These are phyloP conservation scores for Syzygium malaccense DNA, from an alignment of 441 rosid species.

Conservation along the genomic window DNA sequence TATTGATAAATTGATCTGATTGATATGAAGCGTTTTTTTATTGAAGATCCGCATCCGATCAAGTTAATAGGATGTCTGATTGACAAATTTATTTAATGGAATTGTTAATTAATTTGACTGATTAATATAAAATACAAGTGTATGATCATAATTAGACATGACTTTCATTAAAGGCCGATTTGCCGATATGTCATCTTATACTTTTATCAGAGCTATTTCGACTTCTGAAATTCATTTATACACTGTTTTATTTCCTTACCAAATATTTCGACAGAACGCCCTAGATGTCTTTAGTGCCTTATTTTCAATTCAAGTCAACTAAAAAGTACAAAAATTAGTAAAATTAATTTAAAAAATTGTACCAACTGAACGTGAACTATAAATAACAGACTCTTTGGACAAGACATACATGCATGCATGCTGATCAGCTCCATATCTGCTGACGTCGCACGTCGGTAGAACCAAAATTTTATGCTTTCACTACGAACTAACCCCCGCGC, in stretches of 20 bases:
- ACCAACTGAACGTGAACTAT: background rate
- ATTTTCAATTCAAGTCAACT: accelerated
- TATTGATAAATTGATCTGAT: background rate
- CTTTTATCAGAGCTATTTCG: background rate
- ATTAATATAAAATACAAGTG: background rate
- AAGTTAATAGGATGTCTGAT: background rate
- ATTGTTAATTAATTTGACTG: background rate
- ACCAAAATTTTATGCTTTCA: too few species aligned
- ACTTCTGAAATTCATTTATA: accelerated
- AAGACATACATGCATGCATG: too few species aligned
- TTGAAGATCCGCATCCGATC: background rate
- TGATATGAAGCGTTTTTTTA: background rate
- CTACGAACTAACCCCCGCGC: too few species aligned
- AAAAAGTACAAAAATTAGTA: background rate
- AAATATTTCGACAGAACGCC: background rate
- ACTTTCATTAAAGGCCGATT: too few species aligned
- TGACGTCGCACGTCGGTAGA: too few species aligned
- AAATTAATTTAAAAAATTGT: background rate
- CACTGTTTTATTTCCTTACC: background rate
- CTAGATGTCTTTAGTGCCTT: background rate
- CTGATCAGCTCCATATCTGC: too few species aligned
- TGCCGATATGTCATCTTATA: background rate
- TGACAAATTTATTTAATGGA: background rate
- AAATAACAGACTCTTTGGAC: background rate
- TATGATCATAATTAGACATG: background rate